Evolutionary conservation across 805 yeast genomes (phyloP).

Genomic region (Citeromyces matritensis): DNA sequence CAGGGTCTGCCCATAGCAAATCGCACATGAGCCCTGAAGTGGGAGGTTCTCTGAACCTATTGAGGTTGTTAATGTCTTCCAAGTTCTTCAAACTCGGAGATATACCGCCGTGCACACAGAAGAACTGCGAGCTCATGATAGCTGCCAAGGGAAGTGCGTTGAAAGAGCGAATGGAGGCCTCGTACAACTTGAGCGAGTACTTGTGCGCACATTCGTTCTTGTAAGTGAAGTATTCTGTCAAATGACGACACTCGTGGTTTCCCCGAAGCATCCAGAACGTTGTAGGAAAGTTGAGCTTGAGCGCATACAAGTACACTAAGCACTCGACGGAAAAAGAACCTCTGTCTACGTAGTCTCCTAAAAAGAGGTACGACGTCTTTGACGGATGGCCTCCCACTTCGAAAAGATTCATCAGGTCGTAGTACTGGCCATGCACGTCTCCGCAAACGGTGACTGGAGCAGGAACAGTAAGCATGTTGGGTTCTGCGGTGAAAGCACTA

Average conservation of each 20-base stretch:
- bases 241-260: slow-evolving; percentile 87
- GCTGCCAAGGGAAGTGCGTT: slow-evolving; percentile 87
- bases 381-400: slow-evolving; percentile 89
- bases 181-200: slow-evolving; percentile 50
- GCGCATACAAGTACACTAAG: slow-evolving; percentile 56
- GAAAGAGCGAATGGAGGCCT: slow-evolving; percentile 63
- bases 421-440: slow-evolving; percentile 93
- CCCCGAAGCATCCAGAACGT: slow-evolving; percentile 80
- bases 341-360: slow-evolving; percentile 93
- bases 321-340: slow-evolving; percentile 86
- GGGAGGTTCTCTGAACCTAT: slow-evolving; percentile 88
- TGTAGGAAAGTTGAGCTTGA: slow-evolving; percentile 62
- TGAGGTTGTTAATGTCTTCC: slow-evolving; percentile 50
- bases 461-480: slow-evolving; percentile 65
- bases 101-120: slow-evolving; percentile 94
- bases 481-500: slow-evolving; percentile 47
- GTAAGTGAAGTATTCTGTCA: slow-evolving; percentile 89
- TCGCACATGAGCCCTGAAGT: slow-evolving; percentile 91
- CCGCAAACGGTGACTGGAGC: slow-evolving; percentile 97
- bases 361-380: slow-evolving; percentile 60
- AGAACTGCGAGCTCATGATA: slow-evolving; percentile 82
- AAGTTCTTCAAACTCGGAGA: slow-evolving; percentile 69
- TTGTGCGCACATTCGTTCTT: slow-evolving; percentile 83
- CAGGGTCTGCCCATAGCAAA: slow-evolving; percentile 90
- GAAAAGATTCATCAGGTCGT: slow-evolving; percentile 76